These are phyloP conservation scores for Blumeria graminis DNA, from an alignment of 2,329 filamentous ascomycete genomes.

Conservation along the genomic window DNA sequence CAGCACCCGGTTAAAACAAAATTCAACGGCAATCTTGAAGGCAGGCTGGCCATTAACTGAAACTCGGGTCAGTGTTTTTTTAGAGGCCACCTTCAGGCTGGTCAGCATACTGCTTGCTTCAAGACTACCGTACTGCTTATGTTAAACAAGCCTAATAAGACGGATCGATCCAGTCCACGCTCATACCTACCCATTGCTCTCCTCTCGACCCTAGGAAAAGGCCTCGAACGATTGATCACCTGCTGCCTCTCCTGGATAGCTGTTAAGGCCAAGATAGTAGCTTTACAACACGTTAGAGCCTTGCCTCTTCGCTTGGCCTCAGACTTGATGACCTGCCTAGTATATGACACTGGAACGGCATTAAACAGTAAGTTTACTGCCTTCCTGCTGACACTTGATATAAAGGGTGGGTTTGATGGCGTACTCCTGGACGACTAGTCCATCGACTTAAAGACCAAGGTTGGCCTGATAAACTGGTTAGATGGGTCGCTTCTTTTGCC, in stretches of 20 bases:
- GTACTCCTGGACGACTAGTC: background rate
- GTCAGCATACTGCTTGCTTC: background rate
- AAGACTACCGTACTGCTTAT: background rate
- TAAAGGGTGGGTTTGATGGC: background rate
- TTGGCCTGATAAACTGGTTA: background rate
- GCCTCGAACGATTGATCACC: too few species aligned
- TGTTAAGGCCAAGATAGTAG: too few species aligned
- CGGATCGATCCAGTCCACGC: background rate
- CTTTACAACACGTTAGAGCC: background rate
- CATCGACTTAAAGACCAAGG: background rate
- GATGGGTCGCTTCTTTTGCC: background rate
- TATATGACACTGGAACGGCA: background rate
- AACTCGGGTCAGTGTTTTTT: background rate
- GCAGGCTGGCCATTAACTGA: background rate
- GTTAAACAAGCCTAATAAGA: background rate
- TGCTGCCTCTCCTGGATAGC: too few species aligned
- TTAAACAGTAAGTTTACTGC: background rate
- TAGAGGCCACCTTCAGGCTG: background rate
- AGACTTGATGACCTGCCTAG: background rate
- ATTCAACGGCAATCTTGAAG: background rate
- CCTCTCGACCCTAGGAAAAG: too few species aligned
- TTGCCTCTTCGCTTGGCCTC: background rate
- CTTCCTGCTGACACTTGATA: background rate
- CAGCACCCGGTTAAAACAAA: background rate
- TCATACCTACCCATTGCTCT: too few species aligned